A percentile compares a stretch with the other conserved stretches of the same genome.
Evolutionary conservation across 2,329 filamentous ascomycete genomes (phyloP).

Genomic region (Acarospora socialis): DNA sequence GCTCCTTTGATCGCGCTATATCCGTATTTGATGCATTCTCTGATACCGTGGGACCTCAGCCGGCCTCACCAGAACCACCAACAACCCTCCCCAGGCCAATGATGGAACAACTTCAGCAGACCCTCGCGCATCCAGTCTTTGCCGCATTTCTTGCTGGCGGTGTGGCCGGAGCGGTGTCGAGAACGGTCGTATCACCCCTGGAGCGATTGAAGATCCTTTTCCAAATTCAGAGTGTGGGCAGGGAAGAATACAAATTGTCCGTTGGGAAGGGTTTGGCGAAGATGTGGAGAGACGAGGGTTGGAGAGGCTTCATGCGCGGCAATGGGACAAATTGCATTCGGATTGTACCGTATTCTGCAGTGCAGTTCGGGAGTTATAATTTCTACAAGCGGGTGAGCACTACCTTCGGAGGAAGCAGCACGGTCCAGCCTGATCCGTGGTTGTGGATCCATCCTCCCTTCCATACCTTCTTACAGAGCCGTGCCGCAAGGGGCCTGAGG

Average conservation of each 20-base stretch:
- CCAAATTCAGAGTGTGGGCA: slow-evolving; percentile 80
- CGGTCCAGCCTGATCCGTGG: slow-evolving; percentile 1
- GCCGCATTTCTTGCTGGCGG: slow-evolving; percentile 92
- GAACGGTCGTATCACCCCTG: slow-evolving; percentile 90
- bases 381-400: slow-evolving; percentile 75
- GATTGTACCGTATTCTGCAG: slow-evolving; percentile 94
- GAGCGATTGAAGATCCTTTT: slow-evolving; percentile 97
- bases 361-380: slow-evolving; percentile 97
- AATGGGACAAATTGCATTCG: slow-evolving; percentile 98
- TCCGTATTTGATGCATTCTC: no score
- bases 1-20: no score
- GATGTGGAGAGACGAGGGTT: slow-evolving; percentile 96
- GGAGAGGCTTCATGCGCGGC: slow-evolving; percentile 92
- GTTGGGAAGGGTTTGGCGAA: slow-evolving; percentile 78
- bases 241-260: slow-evolving; percentile 85
- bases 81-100: no score
- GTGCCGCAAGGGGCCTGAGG: no score
- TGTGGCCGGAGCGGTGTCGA: slow-evolving; percentile 88
- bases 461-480: not conserved
- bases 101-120: slow-evolving; percentile 14
- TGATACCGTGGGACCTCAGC: no score
- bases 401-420: slow-evolving; percentile 1
- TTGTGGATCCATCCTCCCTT: not conserved
- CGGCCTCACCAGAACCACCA: no score
- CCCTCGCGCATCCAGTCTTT: slow-evolving; percentile 64